Evolutionary conservation across 768 basidiomycete species (phyloP), one percentile per base, ranked within the genome.

Genomic region (Hirschioporus abietinus): DNA sequence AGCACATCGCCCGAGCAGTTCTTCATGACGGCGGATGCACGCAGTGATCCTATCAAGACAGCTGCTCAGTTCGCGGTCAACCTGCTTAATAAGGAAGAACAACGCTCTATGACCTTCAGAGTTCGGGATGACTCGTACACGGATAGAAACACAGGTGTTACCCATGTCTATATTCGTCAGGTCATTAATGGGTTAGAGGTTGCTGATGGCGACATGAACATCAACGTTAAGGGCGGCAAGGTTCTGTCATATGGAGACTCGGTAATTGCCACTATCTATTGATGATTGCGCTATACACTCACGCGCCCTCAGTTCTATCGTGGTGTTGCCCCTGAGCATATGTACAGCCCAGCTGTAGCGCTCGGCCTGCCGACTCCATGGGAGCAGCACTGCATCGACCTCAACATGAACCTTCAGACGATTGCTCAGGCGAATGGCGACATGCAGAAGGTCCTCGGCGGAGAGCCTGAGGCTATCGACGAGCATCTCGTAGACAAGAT

Each of bases 211-310:
- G 91, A 97, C 77, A 86, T 97, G 80, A 98, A 98, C 76, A 78
- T 99, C 74, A 97, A 98, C 80, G 81, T 98, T 76, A 89, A 89
- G 77, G 85, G 91, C 65, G 95, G 93, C 59, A 78, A 84, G 71
- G 84, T 99, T 23, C 73, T 98, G 61, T 95, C 93, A 0, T 93
- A 89, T 71, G 95, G 95, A 60, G 91, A 90, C 74, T 95, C 93
- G 69, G 92, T 93, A 71, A 68, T 89, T 82, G 20, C 66, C 0
- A 58, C 60, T 26, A 26, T 30, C 26, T 65, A 52, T 3, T 65
- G 35, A 58, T 35, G 24, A 57, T 63, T 36, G 42, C 12, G 63
- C 8, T 17, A 52, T 8, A 18, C n/a, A 5, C 12, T 57, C 27
- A 27, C 35, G 25, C 20, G 60, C 52, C 60, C 58, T 7, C 67